Percentiles rank a stretch among this genome's conserved stretches.
These are phyloP conservation scores for Pseudotsuga menziesii DNA, from an alignment of 75 land plant species.

Conservation along the genomic window DNA sequence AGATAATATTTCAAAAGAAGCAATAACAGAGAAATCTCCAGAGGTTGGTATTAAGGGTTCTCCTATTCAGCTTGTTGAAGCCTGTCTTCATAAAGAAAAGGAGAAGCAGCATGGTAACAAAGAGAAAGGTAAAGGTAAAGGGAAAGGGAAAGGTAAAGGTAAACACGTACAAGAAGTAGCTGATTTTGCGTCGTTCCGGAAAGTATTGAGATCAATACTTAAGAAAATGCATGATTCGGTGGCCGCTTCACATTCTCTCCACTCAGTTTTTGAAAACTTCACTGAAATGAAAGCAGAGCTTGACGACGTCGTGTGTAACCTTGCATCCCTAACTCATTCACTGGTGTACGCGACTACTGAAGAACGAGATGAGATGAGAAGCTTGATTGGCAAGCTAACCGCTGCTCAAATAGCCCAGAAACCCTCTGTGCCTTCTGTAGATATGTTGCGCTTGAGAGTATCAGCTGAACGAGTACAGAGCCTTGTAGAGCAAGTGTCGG, in stretches of 20 bases:
- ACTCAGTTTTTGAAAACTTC: not conserved
- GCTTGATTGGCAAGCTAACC: not conserved
- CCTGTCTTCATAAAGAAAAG: not conserved
- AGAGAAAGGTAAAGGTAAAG: too few species aligned
- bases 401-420: too few species aligned
- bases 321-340: not conserved
- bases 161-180: not conserved
- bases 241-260: not conserved
- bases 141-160: not conserved
- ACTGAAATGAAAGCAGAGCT: not conserved
- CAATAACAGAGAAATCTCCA: not conserved
- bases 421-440: not conserved
- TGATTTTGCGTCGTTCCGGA: not conserved
- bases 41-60: not conserved
- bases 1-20: not conserved
- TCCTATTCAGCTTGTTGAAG: too few species aligned
- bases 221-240: not conserved
- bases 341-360: not conserved
- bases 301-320: not conserved
- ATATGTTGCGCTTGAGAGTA: not conserved
- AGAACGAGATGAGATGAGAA: not conserved
- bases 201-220: not conserved
- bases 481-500: not conserved
- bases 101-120: too few species aligned
- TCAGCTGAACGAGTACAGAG: not conserved